Conservation (phyloP, 2,329 filamentous ascomycete species). For the Orbilia javanica region DNA sequence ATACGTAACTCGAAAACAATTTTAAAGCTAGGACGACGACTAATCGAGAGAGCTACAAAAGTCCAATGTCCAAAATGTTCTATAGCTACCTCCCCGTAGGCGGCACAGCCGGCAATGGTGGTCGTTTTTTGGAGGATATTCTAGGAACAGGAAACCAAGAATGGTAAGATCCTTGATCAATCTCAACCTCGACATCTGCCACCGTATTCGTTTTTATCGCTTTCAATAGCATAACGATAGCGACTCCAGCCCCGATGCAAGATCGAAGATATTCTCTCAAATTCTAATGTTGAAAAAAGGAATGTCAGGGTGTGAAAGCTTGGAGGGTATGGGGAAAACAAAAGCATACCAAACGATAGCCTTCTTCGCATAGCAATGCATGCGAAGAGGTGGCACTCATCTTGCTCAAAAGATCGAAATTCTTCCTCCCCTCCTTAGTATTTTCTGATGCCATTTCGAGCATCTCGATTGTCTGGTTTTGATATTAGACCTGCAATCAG, state of each 20-base stretch:
- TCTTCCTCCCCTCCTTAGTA: constrained; percentile 65
- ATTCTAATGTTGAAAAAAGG: constrained; percentile 39
- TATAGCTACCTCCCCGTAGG: constrained; percentile 14
- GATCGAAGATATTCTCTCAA: constrained; percentile 69
- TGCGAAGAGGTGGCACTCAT: constrained; percentile 71
- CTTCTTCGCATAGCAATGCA: constrained; percentile 71
- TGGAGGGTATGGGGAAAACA: constrained; percentile 66
- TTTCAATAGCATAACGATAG: constrained; percentile 73
- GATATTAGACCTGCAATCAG: not conserved
- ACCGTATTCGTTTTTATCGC: constrained; percentile 66
- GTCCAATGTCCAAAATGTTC: not conserved
- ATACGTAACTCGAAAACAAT: not conserved
- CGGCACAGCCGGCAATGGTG: constrained; percentile 42
- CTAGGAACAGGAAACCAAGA: constrained; percentile 61
- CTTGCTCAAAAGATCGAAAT: constrained; percentile 72
- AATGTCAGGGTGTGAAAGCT: not conserved
- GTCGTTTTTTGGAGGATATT: constrained; percentile 57
- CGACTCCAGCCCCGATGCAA: constrained; percentile 78
- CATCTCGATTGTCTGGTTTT: constrained; percentile 62
- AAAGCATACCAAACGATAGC: constrained; percentile 73
- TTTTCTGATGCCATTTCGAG: constrained; percentile 64
- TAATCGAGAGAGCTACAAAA: not conserved
- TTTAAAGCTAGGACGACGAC: not conserved
- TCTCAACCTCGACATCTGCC: constrained; percentile 60
- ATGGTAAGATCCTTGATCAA: constrained; percentile 61